Conservation (phyloP, 805 yeast genomes). For the Lachancea nothofagi region DNA sequence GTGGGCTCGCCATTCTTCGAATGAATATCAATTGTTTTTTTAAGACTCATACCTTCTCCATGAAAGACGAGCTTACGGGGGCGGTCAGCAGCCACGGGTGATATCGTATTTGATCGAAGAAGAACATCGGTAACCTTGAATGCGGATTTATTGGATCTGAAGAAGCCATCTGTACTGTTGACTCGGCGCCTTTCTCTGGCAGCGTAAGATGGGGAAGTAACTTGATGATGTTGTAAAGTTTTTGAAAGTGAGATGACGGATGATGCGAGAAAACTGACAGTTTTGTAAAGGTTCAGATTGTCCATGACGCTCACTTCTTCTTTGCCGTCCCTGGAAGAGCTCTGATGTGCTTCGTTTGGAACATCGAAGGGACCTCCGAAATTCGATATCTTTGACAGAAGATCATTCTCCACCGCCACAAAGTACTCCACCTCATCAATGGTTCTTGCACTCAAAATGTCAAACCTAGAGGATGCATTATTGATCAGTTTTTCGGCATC, state of each 20-base stretch:
- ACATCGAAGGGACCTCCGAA: constrained; percentile 1
- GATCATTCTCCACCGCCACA: constrained; percentile 42
- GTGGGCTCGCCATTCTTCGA: background rate
- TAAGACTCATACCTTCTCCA: background rate
- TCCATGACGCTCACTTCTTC: constrained; percentile 30
- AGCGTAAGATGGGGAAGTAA: constrained; percentile 23
- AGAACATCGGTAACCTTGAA: background rate
- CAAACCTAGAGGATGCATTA: constrained; percentile 40
- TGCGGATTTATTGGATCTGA: background rate
- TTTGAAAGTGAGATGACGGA: constrained; percentile 33
- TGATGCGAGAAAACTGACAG: constrained; percentile 32
- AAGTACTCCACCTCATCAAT: constrained; percentile 61
- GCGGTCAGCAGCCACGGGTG: constrained; percentile 1
- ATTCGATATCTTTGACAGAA: constrained; percentile 24
- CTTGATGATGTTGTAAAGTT: constrained; percentile 19
- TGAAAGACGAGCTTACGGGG: constrained; percentile 13
- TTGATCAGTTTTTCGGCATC: constrained; percentile 13
- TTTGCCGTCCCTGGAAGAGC: background rate
- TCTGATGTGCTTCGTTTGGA: constrained; percentile 5
- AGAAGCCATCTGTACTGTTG: constrained; percentile 13
- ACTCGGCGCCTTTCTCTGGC: constrained; percentile 23
- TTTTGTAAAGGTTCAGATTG: constrained; percentile 32
- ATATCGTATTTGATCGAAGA: background rate
- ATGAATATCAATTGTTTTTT: background rate
- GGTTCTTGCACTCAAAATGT: constrained; percentile 63